These are phyloP conservation scores for Fusarium sp. DNA, from an alignment of 2,329 filamentous ascomycete species.

Conservation along the genomic window DNA sequence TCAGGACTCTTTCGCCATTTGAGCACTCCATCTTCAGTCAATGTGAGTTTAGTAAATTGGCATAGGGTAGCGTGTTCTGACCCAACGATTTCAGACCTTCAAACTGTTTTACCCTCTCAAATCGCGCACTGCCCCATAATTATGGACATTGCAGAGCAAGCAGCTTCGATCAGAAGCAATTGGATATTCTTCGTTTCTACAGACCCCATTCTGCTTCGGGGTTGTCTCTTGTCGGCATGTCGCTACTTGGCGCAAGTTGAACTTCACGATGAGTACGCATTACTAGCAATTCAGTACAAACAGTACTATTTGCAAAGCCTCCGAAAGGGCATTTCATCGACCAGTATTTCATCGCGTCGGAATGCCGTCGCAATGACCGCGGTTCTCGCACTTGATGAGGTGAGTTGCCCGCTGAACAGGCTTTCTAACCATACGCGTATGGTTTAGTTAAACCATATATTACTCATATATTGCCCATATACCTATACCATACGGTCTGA, in stretches of 20 bases:
- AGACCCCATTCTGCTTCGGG: neutral
- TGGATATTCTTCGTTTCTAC: slow-evolving; percentile 15
- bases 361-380: slow-evolving; percentile 10
- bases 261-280: neutral
- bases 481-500: no score
- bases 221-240: slow-evolving; percentile 4
- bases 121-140: slow-evolving; percentile 1
- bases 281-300: slow-evolving; percentile 3
- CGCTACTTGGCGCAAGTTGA: slow-evolving; percentile 5
- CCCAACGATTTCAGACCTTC: neutral
- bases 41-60: neutral
- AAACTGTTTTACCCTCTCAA: slow-evolving; percentile 5
- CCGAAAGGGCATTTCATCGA: neutral
- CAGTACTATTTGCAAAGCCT: neutral
- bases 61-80: neutral
- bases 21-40: slow-evolving; percentile 10
- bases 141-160: neutral
- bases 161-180: neutral
- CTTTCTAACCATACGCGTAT: no score
- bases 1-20: neutral
- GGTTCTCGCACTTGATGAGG: slow-evolving; percentile 11
- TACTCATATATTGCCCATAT: no score
- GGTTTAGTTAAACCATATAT: no score
- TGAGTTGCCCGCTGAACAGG: neutral
- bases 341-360: neutral